These are phyloP conservation scores for Gremmenia infestans DNA, from an alignment of 2,329 filamentous ascomycete species.

Conservation along the genomic window DNA sequence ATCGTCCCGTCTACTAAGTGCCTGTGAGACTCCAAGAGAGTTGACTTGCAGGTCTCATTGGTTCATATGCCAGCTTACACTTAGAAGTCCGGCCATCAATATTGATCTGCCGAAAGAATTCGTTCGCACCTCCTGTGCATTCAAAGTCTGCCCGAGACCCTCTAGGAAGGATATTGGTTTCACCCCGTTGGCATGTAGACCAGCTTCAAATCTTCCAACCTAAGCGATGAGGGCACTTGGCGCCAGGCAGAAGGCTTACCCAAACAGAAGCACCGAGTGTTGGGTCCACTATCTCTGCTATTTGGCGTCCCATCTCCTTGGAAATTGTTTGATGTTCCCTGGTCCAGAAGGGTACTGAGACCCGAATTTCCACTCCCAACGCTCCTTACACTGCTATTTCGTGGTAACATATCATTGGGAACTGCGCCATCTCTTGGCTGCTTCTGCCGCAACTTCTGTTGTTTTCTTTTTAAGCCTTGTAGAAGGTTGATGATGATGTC, in stretches of 20 bases:
- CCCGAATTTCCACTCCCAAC: slow-evolving; percentile 52
- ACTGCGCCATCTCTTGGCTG: slow-evolving; percentile 45
- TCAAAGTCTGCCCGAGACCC: slow-evolving; percentile 82
- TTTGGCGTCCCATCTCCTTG: slow-evolving; percentile 19
- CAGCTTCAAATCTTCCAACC: slow-evolving; percentile 80
- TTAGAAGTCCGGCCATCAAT: slow-evolving; percentile 88
- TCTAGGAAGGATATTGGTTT: slow-evolving; percentile 86
- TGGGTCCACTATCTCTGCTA: slow-evolving; percentile 12
- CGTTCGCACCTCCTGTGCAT: slow-evolving; percentile 78
- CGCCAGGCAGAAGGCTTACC: no score
- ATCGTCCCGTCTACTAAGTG: slow-evolving; percentile 81
- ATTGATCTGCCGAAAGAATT: slow-evolving; percentile 92
- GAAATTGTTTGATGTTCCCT: slow-evolving; percentile 38
- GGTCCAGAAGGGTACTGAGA: slow-evolving; percentile 54
- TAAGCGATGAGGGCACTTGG: slow-evolving; percentile 46
- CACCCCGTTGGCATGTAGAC: slow-evolving; percentile 72
- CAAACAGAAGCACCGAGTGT: no score
- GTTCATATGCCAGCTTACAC: slow-evolving; percentile 96
- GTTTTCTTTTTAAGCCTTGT: slow-evolving; percentile 94
- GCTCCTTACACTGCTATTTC: slow-evolving; percentile 54
- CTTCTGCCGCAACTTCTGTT: slow-evolving; percentile 73
- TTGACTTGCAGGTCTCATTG: slow-evolving; percentile 90
- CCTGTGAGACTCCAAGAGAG: slow-evolving; percentile 72
- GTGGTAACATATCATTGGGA: slow-evolving; percentile 25
- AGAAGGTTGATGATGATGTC: slow-evolving; percentile 98